Percentiles rank a stretch among this genome's conserved stretches.
phyloP scores from a whole-genome alignment of 2,329 filamentous ascomycete species.

The Cercospora nicotianae region DNA sequence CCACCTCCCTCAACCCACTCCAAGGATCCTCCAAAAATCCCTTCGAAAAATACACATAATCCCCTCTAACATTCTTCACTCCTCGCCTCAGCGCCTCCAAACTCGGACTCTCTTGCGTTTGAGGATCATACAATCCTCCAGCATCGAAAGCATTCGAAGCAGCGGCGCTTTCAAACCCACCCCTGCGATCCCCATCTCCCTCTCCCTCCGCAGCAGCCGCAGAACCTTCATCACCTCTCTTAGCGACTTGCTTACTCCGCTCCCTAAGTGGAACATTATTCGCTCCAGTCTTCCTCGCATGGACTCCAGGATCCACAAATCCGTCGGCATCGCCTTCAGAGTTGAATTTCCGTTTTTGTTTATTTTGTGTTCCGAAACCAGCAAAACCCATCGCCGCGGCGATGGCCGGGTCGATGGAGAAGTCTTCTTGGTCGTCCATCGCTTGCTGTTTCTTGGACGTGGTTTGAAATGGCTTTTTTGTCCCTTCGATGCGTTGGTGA shows the following conservation, averaged over 20 bases:
- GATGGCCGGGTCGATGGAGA: constrained; percentile 56
- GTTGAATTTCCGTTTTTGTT: constrained; percentile 71
- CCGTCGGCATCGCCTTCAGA: constrained; percentile 51
- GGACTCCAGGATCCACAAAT: constrained; percentile 44
- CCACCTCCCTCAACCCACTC: constrained; percentile 47
- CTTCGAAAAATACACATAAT: constrained; percentile 67
- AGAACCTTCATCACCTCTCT: no score
- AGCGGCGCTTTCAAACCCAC: neutral
- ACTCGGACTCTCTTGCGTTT: constrained; percentile 25
- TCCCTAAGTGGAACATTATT: constrained; percentile 32
- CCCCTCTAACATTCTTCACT: constrained; percentile 56
- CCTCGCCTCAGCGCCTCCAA: constrained; percentile 43
- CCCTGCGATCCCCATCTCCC: no score
- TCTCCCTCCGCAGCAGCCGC: neutral
- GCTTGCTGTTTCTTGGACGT: neutral
- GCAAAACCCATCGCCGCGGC: constrained; percentile 72
- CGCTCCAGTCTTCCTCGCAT: constrained; percentile 34
- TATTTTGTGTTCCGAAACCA: constrained; percentile 63
- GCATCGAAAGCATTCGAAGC: neutral
- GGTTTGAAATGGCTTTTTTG: neutral
- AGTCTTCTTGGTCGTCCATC: constrained; percentile 32
- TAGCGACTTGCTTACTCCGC: neutral
- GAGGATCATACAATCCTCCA: constrained; percentile 4
- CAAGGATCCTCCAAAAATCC: constrained; percentile 73
- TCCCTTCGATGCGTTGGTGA: neutral